Conservation (phyloP, 768 basidiomycete genomes). For the Pleurotus tuber-regium region DNA sequence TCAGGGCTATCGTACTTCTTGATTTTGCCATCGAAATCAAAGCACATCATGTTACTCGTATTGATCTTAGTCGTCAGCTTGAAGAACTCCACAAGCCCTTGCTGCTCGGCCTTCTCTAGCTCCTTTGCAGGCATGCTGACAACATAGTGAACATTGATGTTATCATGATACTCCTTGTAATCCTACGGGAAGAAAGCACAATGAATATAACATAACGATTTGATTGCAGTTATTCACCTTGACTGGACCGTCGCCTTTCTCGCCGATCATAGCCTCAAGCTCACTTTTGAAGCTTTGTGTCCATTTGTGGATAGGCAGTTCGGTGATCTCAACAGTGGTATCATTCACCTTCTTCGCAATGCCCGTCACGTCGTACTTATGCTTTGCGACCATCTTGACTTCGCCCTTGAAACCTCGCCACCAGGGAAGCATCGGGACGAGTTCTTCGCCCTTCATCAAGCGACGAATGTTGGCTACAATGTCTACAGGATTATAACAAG, state of each 20-base stretch:
- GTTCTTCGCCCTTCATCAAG: slow-evolving; percentile 82
- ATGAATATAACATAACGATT: too few species aligned
- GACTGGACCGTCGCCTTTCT: slow-evolving; percentile 72
- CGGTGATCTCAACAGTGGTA: slow-evolving; percentile 91
- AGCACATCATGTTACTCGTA: slow-evolving; percentile 98
- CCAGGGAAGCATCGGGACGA: slow-evolving; percentile 91
- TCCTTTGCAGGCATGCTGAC: slow-evolving; percentile 78
- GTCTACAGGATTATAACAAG: slow-evolving; percentile 89
- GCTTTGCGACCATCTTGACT: slow-evolving; percentile 76
- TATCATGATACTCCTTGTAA: slow-evolving; percentile 96
- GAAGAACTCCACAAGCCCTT: slow-evolving; percentile 90
- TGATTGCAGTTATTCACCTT: slow-evolving; percentile 49
- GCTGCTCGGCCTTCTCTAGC: slow-evolving; percentile 83
- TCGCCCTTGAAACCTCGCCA: slow-evolving; percentile 94
- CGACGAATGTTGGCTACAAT: slow-evolving; percentile 86
- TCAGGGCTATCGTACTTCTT: slow-evolving; percentile 89
- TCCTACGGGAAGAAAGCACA: slow-evolving; percentile 51
- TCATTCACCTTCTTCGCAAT: slow-evolving; percentile 73
- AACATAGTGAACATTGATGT: slow-evolving; percentile 85
- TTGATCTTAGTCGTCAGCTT: slow-evolving; percentile 81
- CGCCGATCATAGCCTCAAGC: slow-evolving; percentile 84
- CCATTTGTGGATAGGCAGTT: slow-evolving; percentile 95
- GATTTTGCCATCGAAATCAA: slow-evolving; percentile 95
- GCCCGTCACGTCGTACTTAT: slow-evolving; percentile 85
- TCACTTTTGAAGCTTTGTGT: slow-evolving; percentile 91